Conservation (phyloP, 2,329 filamentous ascomycete species). For the Aspergillus oerlinghausenensis region DNA sequence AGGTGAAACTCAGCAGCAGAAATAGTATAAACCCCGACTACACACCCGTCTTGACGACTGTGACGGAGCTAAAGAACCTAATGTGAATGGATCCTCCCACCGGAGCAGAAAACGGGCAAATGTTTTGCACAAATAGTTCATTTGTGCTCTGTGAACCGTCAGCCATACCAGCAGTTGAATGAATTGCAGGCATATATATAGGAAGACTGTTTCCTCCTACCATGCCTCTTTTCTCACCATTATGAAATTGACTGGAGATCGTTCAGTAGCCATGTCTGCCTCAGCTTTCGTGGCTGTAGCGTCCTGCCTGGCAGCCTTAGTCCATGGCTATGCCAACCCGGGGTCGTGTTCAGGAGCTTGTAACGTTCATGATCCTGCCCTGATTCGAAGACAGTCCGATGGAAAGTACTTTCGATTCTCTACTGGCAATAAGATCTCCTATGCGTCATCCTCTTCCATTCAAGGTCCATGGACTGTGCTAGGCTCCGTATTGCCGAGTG, state of each 20-base stretch:
- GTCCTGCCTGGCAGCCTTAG: constrained; percentile 10
- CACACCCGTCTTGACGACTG: not conserved
- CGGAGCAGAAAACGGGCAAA: not conserved
- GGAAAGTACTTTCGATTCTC: constrained; percentile 52
- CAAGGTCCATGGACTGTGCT: constrained; percentile 49
- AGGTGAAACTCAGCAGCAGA: not conserved
- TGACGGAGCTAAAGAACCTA: not conserved
- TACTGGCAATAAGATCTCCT: constrained; percentile 47
- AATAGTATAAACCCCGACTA: not conserved
- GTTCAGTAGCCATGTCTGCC: not conserved
- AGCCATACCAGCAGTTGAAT: not conserved
- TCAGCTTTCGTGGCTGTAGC: not conserved
- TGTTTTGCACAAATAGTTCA: not conserved
- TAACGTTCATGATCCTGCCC: constrained; percentile 44
- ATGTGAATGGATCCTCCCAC: not conserved
- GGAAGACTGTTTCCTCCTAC: not conserved
- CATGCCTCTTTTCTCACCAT: not conserved
- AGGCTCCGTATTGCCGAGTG: constrained; percentile 44
- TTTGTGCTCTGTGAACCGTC: not conserved
- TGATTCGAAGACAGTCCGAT: constrained; percentile 46
- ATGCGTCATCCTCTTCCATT: constrained; percentile 45
- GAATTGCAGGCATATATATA: not conserved
- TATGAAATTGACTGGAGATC: no score
- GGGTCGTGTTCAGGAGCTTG: constrained; percentile 29
- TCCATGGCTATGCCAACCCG: constrained; percentile 26